Percentiles rank a stretch among this genome's conserved stretches.
Conservation (phyloP, 345 rosid species). For the Eucalyptus brandiana region DNA sequence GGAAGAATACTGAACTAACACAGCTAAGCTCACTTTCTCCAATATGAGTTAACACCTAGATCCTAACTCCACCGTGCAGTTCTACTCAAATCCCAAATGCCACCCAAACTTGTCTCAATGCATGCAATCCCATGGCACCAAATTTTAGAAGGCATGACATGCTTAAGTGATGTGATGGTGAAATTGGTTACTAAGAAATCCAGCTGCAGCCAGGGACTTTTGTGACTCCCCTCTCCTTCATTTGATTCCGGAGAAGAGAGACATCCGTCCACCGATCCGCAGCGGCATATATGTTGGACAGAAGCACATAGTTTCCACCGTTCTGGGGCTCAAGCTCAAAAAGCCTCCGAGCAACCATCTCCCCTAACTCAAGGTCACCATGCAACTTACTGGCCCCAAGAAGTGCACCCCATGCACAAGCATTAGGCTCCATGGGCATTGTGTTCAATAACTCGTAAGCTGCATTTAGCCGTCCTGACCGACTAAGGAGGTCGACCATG, state of each 20-base stretch:
- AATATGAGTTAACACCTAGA: neutral
- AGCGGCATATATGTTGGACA: slow-evolving; percentile 65
- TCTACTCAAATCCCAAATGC: neutral
- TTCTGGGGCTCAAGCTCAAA: slow-evolving; percentile 54
- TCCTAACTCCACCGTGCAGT: neutral
- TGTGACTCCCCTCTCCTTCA: slow-evolving; percentile 46
- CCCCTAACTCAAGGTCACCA: slow-evolving; percentile 41
- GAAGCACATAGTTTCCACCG: slow-evolving; percentile 50
- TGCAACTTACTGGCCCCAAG: slow-evolving; percentile 51
- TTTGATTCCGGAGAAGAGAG: slow-evolving; percentile 36
- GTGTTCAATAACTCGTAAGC: slow-evolving; percentile 44
- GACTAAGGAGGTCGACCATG: slow-evolving; percentile 59
- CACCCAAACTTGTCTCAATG: neutral
- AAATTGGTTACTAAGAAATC: slow-evolving; percentile 1
- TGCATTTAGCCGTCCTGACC: slow-evolving; percentile 35
- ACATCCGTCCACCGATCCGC: slow-evolving; percentile 56
- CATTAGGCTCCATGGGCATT: slow-evolving; percentile 46
- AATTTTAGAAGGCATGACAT: neutral
- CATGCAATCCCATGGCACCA: neutral
- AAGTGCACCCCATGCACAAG: slow-evolving; percentile 66
- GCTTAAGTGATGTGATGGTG: neutral
- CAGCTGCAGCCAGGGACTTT: slow-evolving; percentile 54
- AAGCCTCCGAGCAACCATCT: slow-evolving; percentile 30
- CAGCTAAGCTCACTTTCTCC: neutral
- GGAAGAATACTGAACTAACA: neutral